These are phyloP conservation scores for Lachancea meyersii DNA, from an alignment of 805 yeast species.

Conservation along the genomic window DNA sequence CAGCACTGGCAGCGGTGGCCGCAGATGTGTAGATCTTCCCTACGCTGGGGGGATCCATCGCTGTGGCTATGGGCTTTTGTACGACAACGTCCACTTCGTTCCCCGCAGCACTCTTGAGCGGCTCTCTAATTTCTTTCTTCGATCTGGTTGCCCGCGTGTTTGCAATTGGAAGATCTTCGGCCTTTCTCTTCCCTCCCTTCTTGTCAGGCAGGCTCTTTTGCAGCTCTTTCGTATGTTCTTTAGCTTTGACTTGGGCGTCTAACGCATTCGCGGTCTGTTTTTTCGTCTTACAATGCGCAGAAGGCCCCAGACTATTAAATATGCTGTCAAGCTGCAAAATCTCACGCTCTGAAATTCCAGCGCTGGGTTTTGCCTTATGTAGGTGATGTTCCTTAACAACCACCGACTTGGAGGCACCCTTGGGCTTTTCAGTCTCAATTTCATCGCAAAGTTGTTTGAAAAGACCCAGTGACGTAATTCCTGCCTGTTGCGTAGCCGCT, in stretches of 20 bases:
- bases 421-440: not conserved
- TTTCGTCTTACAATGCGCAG: not conserved
- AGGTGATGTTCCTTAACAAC: not conserved
- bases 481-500: not conserved
- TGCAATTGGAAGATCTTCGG: not conserved
- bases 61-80: not conserved
- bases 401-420: too few species aligned
- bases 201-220: not conserved
- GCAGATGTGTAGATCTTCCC: not conserved
- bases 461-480: not conserved
- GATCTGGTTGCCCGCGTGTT: not conserved
- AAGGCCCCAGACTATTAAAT: not conserved
- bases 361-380: not conserved
- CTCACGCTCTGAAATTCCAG: conserved; percentile 18
- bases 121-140: not conserved
- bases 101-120: not conserved
- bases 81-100: not conserved
- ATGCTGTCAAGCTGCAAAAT: conserved; percentile 23
- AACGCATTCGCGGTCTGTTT: not conserved
- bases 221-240: not conserved
- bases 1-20: not conserved
- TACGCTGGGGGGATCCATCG: too few species aligned
- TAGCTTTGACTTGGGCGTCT: not conserved
- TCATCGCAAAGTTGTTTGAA: not conserved
- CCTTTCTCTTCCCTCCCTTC: not conserved